Evolutionary conservation across 805 yeast species (phyloP).

Genomic region (Clavispora santaluciae): DNA sequence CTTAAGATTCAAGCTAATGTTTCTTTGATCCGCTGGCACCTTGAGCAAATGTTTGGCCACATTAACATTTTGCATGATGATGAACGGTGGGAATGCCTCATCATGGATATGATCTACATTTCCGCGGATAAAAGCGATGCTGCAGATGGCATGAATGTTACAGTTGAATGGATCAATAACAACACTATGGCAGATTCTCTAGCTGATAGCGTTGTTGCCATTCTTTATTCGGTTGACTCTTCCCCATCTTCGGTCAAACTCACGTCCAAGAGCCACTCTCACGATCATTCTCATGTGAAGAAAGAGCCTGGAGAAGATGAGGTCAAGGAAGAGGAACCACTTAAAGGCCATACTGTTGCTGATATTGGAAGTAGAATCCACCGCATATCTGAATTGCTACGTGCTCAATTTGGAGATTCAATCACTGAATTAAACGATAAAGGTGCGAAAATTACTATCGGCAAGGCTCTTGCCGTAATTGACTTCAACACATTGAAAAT

Average conservation of each 20-base stretch:
- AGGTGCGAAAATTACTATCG: conserved; percentile 65
- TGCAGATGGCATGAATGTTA: conserved; percentile 38
- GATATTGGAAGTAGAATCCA: conserved; percentile 30
- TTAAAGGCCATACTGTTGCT: conserved; percentile 23
- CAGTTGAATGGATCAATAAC: conserved; percentile 89
- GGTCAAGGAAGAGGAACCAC: conserved; percentile 9
- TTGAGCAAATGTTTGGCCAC: conserved; percentile 92
- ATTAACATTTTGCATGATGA: conserved; percentile 61
- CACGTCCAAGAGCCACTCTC: conserved; percentile 57
- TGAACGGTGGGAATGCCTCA: conserved; percentile 40
- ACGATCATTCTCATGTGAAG: conserved; percentile 27
- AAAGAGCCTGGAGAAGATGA: conserved; percentile 18
- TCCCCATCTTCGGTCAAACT: conserved; percentile 92
- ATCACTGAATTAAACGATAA: conserved; percentile 36
- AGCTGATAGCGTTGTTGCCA: conserved; percentile 91
- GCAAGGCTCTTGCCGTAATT: conserved; percentile 67
- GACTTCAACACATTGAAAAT: conserved; percentile 64
- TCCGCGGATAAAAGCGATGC: conserved; percentile 35
- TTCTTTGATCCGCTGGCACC: conserved; percentile 80
- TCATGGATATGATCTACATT: conserved; percentile 41
- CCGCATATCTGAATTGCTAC: conserved; percentile 58
- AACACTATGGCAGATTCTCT: conserved; percentile 78
- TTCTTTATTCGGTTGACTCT: conserved; percentile 85
- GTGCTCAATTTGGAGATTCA: conserved; percentile 86
- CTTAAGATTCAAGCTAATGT: conserved; percentile 76